phyloP scores from a whole-genome alignment of 1,284 basidiomycete genomes.

The Trichosporon sp. region DNA sequence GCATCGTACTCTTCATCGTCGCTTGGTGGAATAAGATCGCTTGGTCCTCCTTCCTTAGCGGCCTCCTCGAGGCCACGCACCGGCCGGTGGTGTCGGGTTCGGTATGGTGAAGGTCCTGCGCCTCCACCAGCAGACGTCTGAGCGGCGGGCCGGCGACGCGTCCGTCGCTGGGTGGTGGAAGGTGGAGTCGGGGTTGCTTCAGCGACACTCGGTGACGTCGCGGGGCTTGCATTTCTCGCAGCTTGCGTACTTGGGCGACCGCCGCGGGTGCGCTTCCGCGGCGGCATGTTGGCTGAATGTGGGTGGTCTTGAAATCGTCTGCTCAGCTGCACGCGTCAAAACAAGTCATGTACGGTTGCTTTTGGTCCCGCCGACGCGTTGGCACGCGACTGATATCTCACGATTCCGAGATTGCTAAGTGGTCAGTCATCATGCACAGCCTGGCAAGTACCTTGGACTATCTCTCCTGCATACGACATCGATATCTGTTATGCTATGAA shows the following conservation, averaged over 20 bases:
- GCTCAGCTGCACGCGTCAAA: neutral
- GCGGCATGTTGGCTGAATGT: slow-evolving; percentile 6
- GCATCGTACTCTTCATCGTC: slow-evolving; percentile 44
- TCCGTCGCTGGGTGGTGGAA: neutral
- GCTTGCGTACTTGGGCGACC: slow-evolving; percentile 2
- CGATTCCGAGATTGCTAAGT: neutral
- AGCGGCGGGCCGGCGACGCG: neutral
- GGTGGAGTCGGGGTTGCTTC: neutral
- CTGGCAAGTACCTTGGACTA: neutral
- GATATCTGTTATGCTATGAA: slow-evolving; percentile 1
- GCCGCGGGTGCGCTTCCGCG: slow-evolving; percentile 11
- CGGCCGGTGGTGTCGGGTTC: slow-evolving; percentile 13
- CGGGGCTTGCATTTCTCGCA: neutral
- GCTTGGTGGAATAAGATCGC: slow-evolving; percentile 38
- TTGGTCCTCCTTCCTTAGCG: slow-evolving; percentile 14
- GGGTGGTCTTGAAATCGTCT: neutral
- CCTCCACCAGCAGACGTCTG: neutral
- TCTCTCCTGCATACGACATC: neutral
- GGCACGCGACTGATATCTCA: slow-evolving; percentile 2
- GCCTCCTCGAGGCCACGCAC: slow-evolving; percentile 16
- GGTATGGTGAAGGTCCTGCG: slow-evolving; percentile 5
- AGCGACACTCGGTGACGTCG: neutral
- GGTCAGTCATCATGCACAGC: neutral
- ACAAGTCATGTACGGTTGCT: neutral
- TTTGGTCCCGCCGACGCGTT: neutral